Conservation (phyloP, 2,329 filamentous ascomycete genomes). For the Zasmidium cellare region DNA sequence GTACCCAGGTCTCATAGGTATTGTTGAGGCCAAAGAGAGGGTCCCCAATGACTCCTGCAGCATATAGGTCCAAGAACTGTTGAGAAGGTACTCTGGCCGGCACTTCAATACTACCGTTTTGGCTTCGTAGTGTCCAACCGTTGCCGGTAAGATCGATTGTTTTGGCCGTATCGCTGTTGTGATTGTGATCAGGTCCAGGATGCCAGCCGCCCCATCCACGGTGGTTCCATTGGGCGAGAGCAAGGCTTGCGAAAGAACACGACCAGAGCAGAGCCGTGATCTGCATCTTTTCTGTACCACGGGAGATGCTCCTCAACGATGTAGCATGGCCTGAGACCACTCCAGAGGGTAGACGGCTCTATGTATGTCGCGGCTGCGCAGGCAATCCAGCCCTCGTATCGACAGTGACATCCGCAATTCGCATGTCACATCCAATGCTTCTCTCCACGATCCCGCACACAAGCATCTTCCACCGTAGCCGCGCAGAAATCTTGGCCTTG, state of each 20-base stretch:
- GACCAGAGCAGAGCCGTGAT: background rate
- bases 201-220: background rate
- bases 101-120: constrained; percentile 1
- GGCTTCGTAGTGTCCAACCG: background rate
- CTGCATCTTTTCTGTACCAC: background rate
- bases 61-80: constrained; percentile 2
- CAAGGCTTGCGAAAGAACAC: background rate
- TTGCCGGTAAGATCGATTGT: background rate
- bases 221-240: background rate
- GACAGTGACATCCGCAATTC: background rate
- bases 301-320: background rate
- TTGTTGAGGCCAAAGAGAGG: constrained; percentile 4
- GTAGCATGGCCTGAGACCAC: no score
- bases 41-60: background rate
- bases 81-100: constrained; percentile 1
- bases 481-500: background rate
- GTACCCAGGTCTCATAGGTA: background rate
- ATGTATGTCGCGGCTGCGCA: background rate
- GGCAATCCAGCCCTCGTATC: no score
- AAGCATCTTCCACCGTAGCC: background rate
- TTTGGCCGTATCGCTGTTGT: background rate
- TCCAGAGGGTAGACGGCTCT: no score
- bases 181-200: background rate
- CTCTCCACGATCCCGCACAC: background rate
- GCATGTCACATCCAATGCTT: background rate